Percentiles rank a stretch among this genome's conserved stretches.
Evolutionary conservation across 768 basidiomycete genomes (phyloP).

Genomic region (Naganishia friedmannii): DNA sequence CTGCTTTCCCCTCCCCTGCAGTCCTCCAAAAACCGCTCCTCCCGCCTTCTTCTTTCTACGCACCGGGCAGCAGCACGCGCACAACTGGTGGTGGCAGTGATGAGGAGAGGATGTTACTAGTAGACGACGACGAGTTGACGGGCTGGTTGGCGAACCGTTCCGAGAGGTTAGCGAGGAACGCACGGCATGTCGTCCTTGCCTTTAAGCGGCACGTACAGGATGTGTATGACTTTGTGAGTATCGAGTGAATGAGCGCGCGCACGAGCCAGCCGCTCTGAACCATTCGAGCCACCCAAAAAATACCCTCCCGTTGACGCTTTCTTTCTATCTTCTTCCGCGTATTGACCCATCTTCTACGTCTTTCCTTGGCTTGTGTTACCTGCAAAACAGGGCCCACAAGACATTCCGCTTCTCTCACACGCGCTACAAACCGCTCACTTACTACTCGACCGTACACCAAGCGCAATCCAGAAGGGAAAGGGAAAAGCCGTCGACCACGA

Average conservation of each 20-base stretch:
- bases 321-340: no score
- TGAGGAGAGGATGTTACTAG: not conserved
- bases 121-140: conserved; percentile 16
- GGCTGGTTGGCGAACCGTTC: conserved; percentile 2
- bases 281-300: no score
- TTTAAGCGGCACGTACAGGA: conserved; percentile 24
- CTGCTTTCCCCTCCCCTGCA: conserved; percentile 18
- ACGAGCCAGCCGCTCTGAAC: no score
- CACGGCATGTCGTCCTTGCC: conserved; percentile 20
- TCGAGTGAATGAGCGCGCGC: not conserved
- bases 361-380: no score
- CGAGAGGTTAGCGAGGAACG: conserved; percentile 4
- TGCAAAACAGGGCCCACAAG: conserved; percentile 4
- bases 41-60: not conserved
- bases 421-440: conserved; percentile 3
- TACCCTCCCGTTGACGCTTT: not conserved
- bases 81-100: not conserved
- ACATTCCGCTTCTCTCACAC: conserved; percentile 24
- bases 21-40: conserved; percentile 9
- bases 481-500: conserved; percentile 12
- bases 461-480: conserved; percentile 33
- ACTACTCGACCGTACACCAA: conserved; percentile 25
- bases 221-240: conserved; percentile 23
- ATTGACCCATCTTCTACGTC: no score
- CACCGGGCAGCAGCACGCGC: not conserved